Percentiles rank a stretch among this genome's conserved stretches.
Conservation (phyloP, 306 rosid species). For the Phaseolus lunatus region DNA sequence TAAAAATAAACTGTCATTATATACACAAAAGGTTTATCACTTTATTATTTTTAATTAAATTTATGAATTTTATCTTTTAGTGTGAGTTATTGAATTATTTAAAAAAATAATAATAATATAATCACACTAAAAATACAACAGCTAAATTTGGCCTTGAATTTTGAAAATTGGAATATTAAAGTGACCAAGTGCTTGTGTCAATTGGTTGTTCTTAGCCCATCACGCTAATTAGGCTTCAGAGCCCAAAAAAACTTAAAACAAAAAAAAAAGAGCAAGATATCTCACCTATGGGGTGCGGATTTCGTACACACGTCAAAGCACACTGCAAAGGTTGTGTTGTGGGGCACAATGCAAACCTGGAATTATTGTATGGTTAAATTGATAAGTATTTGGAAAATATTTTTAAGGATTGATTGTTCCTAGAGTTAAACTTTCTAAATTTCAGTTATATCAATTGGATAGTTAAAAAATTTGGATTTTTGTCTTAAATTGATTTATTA, state of each 20-base stretch:
- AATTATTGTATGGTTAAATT: slow-evolving; percentile 6
- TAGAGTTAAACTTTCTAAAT: no score
- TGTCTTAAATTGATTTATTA: no score
- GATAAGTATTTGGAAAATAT: not conserved
- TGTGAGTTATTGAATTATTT: not conserved
- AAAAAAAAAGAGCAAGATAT: not conserved
- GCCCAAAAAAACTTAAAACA: not conserved
- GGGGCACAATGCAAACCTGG: slow-evolving; percentile 48
- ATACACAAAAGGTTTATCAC: no score
- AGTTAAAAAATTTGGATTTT: no score
- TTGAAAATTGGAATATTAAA: not conserved
- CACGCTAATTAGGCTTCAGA: not conserved
- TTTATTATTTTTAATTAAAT: no score
- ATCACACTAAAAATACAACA: not conserved
- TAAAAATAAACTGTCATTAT: no score
- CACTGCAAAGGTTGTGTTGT: slow-evolving; percentile 30
- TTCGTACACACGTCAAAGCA: slow-evolving; percentile 13
- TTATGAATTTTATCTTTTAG: no score
- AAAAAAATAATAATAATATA: not conserved
- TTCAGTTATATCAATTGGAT: no score
- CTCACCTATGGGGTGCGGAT: not conserved
- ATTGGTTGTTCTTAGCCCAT: slow-evolving; percentile 8
- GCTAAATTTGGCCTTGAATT: not conserved
- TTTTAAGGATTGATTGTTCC: no score
- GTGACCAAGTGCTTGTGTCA: slow-evolving; percentile 22